A percentile compares a stretch with the other conserved stretches of the same genome.
Conservation (phyloP, 2,329 filamentous ascomycete species). For the Byssothecium circinans region DNA sequence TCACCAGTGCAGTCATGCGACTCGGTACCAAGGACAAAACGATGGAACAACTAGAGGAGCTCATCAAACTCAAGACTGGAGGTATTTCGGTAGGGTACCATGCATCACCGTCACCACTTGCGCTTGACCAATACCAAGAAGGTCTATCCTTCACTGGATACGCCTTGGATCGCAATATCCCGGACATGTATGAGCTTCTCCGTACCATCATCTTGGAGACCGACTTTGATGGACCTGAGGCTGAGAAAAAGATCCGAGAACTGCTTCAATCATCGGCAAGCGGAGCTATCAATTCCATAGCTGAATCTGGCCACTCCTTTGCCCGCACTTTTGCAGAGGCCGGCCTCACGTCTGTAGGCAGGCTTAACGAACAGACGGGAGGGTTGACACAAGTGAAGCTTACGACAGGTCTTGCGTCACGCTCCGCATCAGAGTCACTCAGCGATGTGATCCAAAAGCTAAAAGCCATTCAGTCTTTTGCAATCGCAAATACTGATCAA, state of each 20-base stretch:
- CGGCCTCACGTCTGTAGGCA: constrained; percentile 70
- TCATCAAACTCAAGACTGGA: constrained; percentile 95
- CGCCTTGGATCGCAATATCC: constrained; percentile 85
- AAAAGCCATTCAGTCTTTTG: constrained; percentile 79
- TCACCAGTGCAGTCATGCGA: constrained; percentile 90
- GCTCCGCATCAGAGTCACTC: constrained; percentile 69
- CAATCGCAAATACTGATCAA: constrained; percentile 66
- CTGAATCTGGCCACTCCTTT: constrained; percentile 84
- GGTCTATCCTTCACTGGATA: constrained; percentile 83
- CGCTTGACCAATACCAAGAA: constrained; percentile 72
- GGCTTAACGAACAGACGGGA: constrained; percentile 78
- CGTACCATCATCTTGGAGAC: constrained; percentile 81
- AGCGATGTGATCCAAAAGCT: constrained; percentile 78
- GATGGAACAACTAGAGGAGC: constrained; percentile 93
- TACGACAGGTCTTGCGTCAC: constrained; percentile 74
- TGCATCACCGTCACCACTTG: constrained; percentile 73
- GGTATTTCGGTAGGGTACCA: constrained; percentile 85
- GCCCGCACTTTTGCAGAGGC: constrained; percentile 84
- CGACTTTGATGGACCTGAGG: constrained; percentile 82
- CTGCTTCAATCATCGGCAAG: constrained; percentile 84
- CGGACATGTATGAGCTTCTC: constrained; percentile 86
- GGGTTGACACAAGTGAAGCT: constrained; percentile 90
- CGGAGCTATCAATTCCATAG: constrained; percentile 88
- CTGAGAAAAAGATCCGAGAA: constrained; percentile 80
- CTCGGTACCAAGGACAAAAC: constrained; percentile 83